Base-by-base conservation (phyloP, 257 asterid species). In the Cinchona pubescens region DNA sequence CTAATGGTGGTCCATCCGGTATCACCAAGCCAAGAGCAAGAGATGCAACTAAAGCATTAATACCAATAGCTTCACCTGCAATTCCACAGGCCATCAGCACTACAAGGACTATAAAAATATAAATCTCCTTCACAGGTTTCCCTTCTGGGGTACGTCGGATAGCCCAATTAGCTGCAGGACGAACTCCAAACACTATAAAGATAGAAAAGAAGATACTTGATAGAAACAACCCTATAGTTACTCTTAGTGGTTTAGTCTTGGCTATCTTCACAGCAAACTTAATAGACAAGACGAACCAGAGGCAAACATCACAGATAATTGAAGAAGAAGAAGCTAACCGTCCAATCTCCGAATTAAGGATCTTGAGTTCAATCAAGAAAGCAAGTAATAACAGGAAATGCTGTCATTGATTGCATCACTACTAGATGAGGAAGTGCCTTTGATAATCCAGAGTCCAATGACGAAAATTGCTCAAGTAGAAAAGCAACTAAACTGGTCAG, bases 1-100 rank as follows among this genome's bases (percentile, higher is more conserved):
- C 91, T 14, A 90, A 61, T 10, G 93, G 93, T 9, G 91, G 93
- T 38, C 96, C 93, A 75, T 87, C 91, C 0, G 96, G 96, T 56
- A 87, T 79, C 73, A 87, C 83, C 83, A 88, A 56, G 51, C 96
- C 93, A 21, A 90, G 72, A 72, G 77, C 79, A 60, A 90, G 74
- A 18, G 88, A 83, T 0, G 88, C 91, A 10, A 84, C 66, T 55
- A 86, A 79, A 42, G 87, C 90, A 72, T 82, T 81, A 58, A 90
- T 72, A 19, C 96, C 96, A 7, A 90, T 85, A 43, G 56, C 81
- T 66, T 85, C 92, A 40, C 93, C 92, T 0, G 79, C 75, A 49
- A 90, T 81, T 55, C 84, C 90, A 79, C 85, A 43, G 21, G 78
- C 79, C 80, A 88, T 30, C 73, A 90, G 45, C 35, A 72, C 64